phyloP scores from a whole-genome alignment of 257 asterid species.

The Gynochthodes officinalis region DNA sequence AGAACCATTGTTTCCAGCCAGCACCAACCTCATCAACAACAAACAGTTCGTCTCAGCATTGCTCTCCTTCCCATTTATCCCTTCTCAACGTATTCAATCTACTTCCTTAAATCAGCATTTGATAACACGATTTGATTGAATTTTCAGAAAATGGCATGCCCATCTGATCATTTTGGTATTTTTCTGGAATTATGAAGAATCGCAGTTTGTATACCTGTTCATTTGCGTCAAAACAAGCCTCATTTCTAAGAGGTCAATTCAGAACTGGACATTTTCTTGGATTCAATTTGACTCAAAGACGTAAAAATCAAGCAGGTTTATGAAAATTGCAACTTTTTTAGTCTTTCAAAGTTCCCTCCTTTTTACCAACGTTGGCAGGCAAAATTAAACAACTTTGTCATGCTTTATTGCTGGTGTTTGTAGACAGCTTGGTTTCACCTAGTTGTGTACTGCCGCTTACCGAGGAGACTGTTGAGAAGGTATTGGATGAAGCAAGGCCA shows the following conservation, averaged over 20 bases:
- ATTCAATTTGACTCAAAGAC: constrained; percentile 19
- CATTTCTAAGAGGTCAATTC: constrained; percentile 55
- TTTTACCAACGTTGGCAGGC: background rate
- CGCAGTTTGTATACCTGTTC: constrained; percentile 31
- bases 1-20: constrained; percentile 26
- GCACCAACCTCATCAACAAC: constrained; percentile 13
- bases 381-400: background rate
- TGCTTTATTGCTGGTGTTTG: constrained; percentile 26
- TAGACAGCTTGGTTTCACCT: constrained; percentile 53
- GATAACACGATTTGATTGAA: background rate
- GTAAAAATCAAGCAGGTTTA: constrained; percentile 44
- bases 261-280: constrained; percentile 34
- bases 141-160: background rate
- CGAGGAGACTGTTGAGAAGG: constrained; percentile 81
- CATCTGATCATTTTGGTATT: background rate
- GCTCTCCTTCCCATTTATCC: constrained; percentile 19
- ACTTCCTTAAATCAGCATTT: background rate
- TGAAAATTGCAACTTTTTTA: background rate
- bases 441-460: constrained; percentile 67
- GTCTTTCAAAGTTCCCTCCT: background rate
- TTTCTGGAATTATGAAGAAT: constrained; percentile 27
- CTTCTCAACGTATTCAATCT: constrained; percentile 26
- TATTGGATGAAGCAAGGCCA: constrained; percentile 77
- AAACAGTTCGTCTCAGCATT: constrained; percentile 12
- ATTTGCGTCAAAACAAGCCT: constrained; percentile 38